These are phyloP conservation scores for Tetradesmus obliquus DNA, from an alignment of 139 green algal genomes.

Conservation along the genomic window DNA sequence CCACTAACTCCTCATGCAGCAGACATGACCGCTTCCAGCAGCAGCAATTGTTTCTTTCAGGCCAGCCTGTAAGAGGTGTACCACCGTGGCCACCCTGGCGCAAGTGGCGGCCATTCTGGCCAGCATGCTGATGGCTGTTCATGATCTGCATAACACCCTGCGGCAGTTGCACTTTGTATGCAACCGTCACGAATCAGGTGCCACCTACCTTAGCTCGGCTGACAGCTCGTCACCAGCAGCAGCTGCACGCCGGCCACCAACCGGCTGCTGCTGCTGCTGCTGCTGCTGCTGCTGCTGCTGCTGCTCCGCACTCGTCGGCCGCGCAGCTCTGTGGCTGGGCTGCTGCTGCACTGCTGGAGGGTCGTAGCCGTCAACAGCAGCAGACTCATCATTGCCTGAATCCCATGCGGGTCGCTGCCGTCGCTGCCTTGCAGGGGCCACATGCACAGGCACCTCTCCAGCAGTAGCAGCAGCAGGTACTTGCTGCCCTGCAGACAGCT, in stretches of 20 bases:
- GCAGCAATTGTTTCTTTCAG: no score
- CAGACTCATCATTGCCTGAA: neutral
- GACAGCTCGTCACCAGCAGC: conserved; percentile 31
- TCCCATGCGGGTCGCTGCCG: neutral
- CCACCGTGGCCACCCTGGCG: no score
- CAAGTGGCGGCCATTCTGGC: no score
- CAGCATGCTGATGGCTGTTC: neutral
- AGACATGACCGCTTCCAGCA: no score
- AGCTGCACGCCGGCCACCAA: conserved; percentile 1
- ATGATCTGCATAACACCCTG: no score
- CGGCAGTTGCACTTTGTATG: no score
- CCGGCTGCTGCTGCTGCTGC: neutral
- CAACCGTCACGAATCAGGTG: neutral
- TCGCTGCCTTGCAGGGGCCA: neutral
- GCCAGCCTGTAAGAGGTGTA: no score
- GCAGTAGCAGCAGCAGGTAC: neutral
- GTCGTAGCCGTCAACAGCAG: neutral
- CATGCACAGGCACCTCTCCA: neutral
- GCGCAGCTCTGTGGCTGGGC: neutral
- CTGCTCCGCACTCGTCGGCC: neutral
- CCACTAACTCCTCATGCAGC: no score
- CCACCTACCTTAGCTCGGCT: conserved; percentile 31
- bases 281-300: neutral
- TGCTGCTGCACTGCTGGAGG: neutral
- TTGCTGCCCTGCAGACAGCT: conserved; percentile 16